Conservation (phyloP, 2,329 filamentous ascomycete species). For the Colletotrichum sp. region DNA sequence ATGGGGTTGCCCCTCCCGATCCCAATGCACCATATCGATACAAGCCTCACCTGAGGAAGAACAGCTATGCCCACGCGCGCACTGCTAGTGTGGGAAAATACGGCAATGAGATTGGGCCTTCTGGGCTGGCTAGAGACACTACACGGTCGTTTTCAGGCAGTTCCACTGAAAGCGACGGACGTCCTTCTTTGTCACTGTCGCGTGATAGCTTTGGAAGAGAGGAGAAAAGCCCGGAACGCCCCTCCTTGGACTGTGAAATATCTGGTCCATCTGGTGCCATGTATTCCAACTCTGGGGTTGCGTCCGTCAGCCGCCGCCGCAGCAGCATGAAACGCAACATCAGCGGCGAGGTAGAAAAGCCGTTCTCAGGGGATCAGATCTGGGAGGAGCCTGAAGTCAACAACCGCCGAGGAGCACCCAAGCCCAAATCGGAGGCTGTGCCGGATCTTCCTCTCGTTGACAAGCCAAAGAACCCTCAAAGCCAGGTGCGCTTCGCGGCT, state of each 20-base stretch:
- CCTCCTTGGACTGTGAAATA: constrained; percentile 26
- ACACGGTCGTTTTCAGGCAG: constrained; percentile 57
- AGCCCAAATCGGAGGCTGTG: not conserved
- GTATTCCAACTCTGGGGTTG: not conserved
- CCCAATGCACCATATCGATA: constrained; percentile 73
- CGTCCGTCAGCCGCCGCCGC: constrained; percentile 53
- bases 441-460: constrained; percentile 4
- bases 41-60: constrained; percentile 70
- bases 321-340: constrained; percentile 73
- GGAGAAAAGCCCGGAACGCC: constrained; percentile 1
- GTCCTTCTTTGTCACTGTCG: constrained; percentile 26
- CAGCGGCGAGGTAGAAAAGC: constrained; percentile 69
- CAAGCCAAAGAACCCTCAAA: constrained; percentile 70
- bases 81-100: constrained; percentile 63
- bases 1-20: constrained; percentile 53
- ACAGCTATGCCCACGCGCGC: constrained; percentile 73
- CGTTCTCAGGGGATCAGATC: constrained; percentile 80
- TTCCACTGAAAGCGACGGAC: constrained; percentile 54
- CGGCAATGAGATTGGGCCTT: constrained; percentile 50
- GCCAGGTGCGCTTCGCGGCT: constrained; percentile 53
- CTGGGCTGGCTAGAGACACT: constrained; percentile 49
- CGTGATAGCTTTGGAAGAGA: constrained; percentile 1
- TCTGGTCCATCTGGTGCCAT: not conserved
- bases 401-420: constrained; percentile 29
- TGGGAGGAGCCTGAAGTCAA: constrained; percentile 81